These are phyloP conservation scores for Pichia sp. DNA, from an alignment of 1,139 yeast species.

Conservation along the genomic window DNA sequence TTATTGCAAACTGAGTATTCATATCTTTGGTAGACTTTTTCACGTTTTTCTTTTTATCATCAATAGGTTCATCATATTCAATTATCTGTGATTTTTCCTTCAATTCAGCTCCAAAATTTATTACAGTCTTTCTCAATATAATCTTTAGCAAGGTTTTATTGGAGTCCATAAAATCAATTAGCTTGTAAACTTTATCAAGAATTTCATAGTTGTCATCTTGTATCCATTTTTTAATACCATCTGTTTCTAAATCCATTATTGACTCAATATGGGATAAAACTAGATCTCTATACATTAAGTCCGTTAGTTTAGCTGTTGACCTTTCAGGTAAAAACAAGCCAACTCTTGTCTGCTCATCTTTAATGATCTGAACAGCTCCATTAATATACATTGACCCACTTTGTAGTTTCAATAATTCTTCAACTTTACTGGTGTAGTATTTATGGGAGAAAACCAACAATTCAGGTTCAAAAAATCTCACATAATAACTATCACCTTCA, in stretches of 20 bases:
- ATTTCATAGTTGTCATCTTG: conserved; percentile 34
- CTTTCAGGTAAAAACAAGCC: conserved; percentile 47
- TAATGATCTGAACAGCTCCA: conserved; percentile 44
- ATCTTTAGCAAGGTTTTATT: conserved; percentile 43
- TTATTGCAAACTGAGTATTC: conserved; percentile 49
- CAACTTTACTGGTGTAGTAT: conserved; percentile 47
- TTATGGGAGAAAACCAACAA: conserved; percentile 48
- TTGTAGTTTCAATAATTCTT: conserved; percentile 28
- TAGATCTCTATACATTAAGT: conserved; percentile 54
- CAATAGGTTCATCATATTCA: not conserved
- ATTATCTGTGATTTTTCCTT: conserved; percentile 22
- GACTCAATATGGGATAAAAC: conserved; percentile 53
- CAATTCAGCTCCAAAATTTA: conserved; percentile 35
- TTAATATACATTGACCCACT: conserved; percentile 51
- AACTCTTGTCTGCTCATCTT: conserved; percentile 53
- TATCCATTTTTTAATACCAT: conserved; percentile 56
- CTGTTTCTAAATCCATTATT: conserved; percentile 40
- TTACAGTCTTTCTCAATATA: conserved; percentile 43
- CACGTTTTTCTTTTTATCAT: conserved; percentile 15
- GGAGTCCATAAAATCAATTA: conserved; percentile 49
- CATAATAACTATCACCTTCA: conserved; percentile 51
- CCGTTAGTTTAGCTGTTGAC: conserved; percentile 47
- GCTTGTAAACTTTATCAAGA: conserved; percentile 41
- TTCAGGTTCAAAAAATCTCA: conserved; percentile 58
- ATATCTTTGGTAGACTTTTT: conserved; percentile 33